Evolutionary conservation across 768 basidiomycete species (phyloP), one percentile per base, ranked within the genome.

Genomic region (Kwoniella shandongensis): DNA sequence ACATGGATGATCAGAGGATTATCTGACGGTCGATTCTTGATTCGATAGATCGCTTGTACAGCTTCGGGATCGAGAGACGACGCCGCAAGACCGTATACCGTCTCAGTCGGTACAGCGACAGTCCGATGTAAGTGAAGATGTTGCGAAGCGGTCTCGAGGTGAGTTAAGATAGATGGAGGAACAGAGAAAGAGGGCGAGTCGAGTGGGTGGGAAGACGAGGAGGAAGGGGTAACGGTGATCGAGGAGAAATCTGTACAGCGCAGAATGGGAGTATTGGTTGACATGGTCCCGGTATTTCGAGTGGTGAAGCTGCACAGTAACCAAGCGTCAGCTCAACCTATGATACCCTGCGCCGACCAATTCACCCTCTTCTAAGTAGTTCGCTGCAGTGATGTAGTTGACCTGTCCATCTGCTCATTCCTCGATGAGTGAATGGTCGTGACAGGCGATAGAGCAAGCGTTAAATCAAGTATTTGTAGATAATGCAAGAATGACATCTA

Each of bases 1-100:
- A 99, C 85, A 77, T 99, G 96, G 23, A 97, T 88, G 80, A 99
- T 99, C 51, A 99, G 82, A 1, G 96, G 96, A 76, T 99, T 99
- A 77, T 99, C 96, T 3, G 88, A 79, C 6, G 96, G 96, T 51
- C 96, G 83, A 36, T 91, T 89, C 71, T 99, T 99, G 48, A 87
- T 87, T 17, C 82, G 76, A 77, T 91, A 99, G 67, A 99, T 92
- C 66, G 81, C 82, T 2, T 81, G 71, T 4, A 84, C 83, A 2
- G 93, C 91, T 1, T 52, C 36, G 0, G 69, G 66, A 40, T 66
- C 79, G 42, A 91, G 78, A 0, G 94, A 91, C 20, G 86, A 78
- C 0, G 91, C 96, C 26, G 89, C 96, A n/a, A 99, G 84, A 1
- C 96, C 96, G 76, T 98, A 99, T 11, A 99, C 96, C 0, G 96